Base-by-base conservation (phyloP, 2,329 filamentous ascomycete species). In the Ophiobolus disseminans region DNA sequence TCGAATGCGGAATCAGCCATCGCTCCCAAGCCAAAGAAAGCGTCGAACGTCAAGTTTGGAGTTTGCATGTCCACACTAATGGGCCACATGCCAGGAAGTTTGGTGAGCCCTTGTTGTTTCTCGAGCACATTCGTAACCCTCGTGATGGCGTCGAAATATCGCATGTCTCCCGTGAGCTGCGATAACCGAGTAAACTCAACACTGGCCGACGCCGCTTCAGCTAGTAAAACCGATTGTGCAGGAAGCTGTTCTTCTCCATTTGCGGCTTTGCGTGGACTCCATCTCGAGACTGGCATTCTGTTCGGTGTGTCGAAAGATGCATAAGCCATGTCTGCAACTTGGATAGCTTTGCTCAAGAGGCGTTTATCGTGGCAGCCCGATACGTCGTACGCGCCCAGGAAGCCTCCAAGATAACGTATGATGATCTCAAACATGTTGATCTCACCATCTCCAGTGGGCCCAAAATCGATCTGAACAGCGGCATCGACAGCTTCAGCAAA, bases 271-370 rank as follows among this genome's bases (percentile, higher is more conserved):
- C 72, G 57, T 5, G 73, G 68, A 21, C 70, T 69, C 76, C 76
- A 78, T 44, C 75, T 63, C 1, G 75, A 74, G 28, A 78, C 73
- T 8, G 92, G 92, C 90, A 97, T 95, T 58, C 91, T 85, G 71
- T 97, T 97, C 1, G 92, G 91, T 0, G 93, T 97, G 72, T 95
- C 91, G 65, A 95, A 95, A 5, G 88, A 82, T 37, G 87, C 85
- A 76, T 92, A 91, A 26, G 95, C 76, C 49, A 95, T 81, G 62
- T 93, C 88, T 28, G 84, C 90, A 21, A 94, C 82, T 73, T 93
- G 87, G 25, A 88, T 79, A 1, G 91, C 89, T 73, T 94, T 94
- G 46, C 86, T 82, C 22, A 95, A 79, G 9, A 95, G 78, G 17
- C 87, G 77, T 13, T 79, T 74, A 65, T 96, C 88, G 34, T 69